Percentiles rank a stretch among this genome's conserved stretches.
phyloP scores from a whole-genome alignment of 306 rosid species.

The Morella rubra region DNA sequence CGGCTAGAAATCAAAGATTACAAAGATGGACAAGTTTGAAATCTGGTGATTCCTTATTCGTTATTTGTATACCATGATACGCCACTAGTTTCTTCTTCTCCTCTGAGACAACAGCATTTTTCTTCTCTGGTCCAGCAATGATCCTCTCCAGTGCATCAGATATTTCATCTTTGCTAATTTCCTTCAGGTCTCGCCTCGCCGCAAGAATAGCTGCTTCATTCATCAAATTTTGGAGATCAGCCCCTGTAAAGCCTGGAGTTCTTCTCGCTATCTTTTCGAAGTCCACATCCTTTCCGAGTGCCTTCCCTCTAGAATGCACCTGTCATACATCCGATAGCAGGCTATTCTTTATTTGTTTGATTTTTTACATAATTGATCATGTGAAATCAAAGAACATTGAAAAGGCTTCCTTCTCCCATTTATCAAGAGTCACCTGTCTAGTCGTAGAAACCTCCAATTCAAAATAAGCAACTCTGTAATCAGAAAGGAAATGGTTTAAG shows the following conservation, averaged over 20 bases:
- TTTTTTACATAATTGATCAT: too few species aligned
- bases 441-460: too few species aligned
- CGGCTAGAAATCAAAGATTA: constrained; percentile 1
- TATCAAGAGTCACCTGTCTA: too few species aligned
- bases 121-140: constrained; percentile 99
- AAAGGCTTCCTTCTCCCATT: too few species aligned
- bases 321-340: constrained; percentile 13
- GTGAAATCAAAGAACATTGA: too few species aligned
- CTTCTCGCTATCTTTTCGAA: constrained; percentile 94
- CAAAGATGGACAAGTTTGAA: background rate
- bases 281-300: constrained; percentile 93
- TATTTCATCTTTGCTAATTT: constrained; percentile 97
- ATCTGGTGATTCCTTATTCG: background rate
- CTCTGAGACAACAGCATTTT: constrained; percentile 93
- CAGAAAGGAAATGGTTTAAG: background rate
- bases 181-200: constrained; percentile 97
- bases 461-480: constrained; percentile 81
- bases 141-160: constrained; percentile 96
- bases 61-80: constrained; percentile 48
- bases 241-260: constrained; percentile 94
- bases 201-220: constrained; percentile 99
- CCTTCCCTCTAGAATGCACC: constrained; percentile 91
- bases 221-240: constrained; percentile 87
- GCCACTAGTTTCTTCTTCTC: constrained; percentile 97
- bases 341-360: too few species aligned